Conservation (phyloP, 2,329 filamentous ascomycete genomes). For the Xylaria digitata region DNA sequence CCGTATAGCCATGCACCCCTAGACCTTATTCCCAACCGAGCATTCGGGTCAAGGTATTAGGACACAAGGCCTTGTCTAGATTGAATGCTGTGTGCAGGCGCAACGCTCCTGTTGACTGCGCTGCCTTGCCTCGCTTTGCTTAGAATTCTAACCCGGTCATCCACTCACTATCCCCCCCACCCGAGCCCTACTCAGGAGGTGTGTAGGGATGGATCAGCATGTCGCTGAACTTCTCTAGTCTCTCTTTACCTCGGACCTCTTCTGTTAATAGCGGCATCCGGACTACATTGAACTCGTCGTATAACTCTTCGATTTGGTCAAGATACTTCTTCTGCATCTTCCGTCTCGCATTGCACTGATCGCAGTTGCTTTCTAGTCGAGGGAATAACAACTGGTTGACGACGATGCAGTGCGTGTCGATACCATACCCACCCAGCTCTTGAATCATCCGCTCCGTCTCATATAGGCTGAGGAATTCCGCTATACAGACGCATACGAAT, state of each 20-base stretch:
- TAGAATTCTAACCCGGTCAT: conserved; percentile 3
- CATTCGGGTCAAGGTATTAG: not conserved
- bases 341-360: conserved; percentile 92
- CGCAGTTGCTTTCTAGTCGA: conserved; percentile 83
- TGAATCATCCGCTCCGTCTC: conserved; percentile 99
- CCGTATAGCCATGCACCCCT: not conserved
- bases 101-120: not conserved
- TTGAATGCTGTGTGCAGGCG: not conserved
- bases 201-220: conserved; percentile 83
- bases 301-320: conserved; percentile 97
- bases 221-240: conserved; percentile 87
- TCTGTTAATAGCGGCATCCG: conserved; percentile 97
- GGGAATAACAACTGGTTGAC: conserved; percentile 98
- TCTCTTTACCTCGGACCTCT: conserved; percentile 95
- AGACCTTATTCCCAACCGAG: not conserved
- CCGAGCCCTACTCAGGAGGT: conserved; percentile 63
- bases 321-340: conserved; percentile 99
- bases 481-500: conserved; percentile 98
- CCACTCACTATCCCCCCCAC: too few relatives aligned
- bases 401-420: conserved; percentile 97
- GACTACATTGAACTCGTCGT: conserved; percentile 99
- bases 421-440: conserved; percentile 90
- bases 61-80: not conserved
- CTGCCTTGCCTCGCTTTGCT: conserved; percentile 4
- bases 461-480: conserved; percentile 95